These are phyloP conservation scores for Trichoderma sp. DNA, from an alignment of 2,329 filamentous ascomycete genomes.

Conservation along the genomic window DNA sequence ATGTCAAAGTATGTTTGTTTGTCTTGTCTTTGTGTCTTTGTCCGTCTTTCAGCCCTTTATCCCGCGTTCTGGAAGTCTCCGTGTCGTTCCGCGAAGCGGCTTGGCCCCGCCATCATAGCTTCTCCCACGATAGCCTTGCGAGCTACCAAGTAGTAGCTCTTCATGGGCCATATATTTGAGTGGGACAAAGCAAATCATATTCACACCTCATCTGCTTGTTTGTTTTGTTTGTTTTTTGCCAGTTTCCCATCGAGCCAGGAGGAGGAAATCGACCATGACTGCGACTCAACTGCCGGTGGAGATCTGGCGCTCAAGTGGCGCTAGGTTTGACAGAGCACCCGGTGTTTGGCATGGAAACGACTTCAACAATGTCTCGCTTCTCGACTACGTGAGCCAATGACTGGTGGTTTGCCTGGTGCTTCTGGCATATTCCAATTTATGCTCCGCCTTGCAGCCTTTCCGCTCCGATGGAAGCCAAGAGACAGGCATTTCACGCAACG, in stretches of 20 bases:
- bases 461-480: background rate
- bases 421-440: background rate
- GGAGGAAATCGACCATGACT: background rate
- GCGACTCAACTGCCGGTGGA: background rate
- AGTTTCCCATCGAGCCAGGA: background rate
- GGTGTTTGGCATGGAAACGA: background rate
- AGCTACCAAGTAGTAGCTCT: slow-evolving; percentile 12
- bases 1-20: slow-evolving; percentile 56
- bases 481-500: background rate
- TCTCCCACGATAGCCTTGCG: slow-evolving; percentile 2
- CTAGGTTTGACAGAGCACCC: background rate
- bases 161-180: background rate
- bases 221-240: background rate
- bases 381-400: background rate
- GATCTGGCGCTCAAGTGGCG: slow-evolving; percentile 15
- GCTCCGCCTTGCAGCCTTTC: background rate
- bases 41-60: background rate
- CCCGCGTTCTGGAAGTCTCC: slow-evolving; percentile 9
- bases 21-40: slow-evolving; percentile 10
- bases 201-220: background rate
- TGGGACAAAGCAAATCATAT: background rate
- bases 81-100: slow-evolving; percentile 7
- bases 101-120: slow-evolving; percentile 9
- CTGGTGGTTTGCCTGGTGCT: background rate
- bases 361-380: slow-evolving; percentile 15